Conservation (phyloP, 371 early-diverging fungal genomes). For the Rhizopus delemar region DNA sequence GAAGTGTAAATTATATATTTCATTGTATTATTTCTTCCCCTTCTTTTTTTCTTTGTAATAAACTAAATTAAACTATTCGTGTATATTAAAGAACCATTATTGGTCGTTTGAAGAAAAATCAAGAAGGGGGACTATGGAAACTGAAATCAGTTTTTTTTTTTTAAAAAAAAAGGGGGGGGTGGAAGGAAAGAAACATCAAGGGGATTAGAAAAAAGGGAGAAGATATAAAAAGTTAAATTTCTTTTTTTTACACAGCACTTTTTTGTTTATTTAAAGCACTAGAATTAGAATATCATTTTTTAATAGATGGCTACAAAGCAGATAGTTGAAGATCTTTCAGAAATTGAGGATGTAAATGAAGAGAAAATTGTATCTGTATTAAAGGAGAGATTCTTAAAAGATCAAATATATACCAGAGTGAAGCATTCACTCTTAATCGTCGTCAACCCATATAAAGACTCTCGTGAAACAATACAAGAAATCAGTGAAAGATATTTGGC, state of each 20-base stretch:
- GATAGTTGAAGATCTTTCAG: constrained; percentile 39
- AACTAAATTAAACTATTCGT: background rate
- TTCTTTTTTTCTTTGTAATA: constrained; percentile 3
- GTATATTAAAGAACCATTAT: background rate
- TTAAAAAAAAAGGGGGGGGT: background rate
- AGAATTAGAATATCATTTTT: background rate
- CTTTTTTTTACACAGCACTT: background rate
- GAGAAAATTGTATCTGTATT: constrained; percentile 58
- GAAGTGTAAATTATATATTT: background rate
- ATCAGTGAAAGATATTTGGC: constrained; percentile 50
- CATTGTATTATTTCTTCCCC: background rate
- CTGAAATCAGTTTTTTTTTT: background rate
- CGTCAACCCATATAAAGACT: constrained; percentile 55
- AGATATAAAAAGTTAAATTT: constrained; percentile 1
- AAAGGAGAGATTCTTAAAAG: constrained; percentile 58
- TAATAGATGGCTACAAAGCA: background rate
- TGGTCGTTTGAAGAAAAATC: background rate
- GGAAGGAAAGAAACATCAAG: constrained; percentile 5
- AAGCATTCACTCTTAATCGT: constrained; percentile 56
- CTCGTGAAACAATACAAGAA: constrained; percentile 35
- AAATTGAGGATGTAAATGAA: constrained; percentile 41
- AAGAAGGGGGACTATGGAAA: background rate
- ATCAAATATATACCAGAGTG: constrained; percentile 66
- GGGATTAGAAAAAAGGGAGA: constrained; percentile 3
- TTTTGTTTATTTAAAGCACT: constrained; percentile 1